Base-by-base conservation (phyloP, 257 asterid species). In the Cordia subcordata region DNA sequence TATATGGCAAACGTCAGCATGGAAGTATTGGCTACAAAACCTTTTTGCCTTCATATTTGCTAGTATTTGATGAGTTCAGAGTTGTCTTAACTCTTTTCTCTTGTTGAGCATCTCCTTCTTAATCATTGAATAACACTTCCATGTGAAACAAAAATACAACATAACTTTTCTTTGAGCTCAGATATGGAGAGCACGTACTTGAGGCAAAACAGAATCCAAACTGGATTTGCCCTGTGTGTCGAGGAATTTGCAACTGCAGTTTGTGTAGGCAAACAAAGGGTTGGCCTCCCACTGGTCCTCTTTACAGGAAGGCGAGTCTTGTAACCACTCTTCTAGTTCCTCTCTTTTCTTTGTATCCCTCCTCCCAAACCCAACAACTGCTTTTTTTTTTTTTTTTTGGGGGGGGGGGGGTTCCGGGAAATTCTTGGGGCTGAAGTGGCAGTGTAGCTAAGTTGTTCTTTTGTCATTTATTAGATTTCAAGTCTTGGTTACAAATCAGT, bases 201-300 rank as follows among this genome's bases (percentile, higher is more conserved):
- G 99, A 93, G 75, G 91, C 88, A 60, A 83, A 81, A 58, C 82
- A 72, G 73, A 86, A 93, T 63, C 94, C 88, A 8, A 42, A 86
- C 61, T 93, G 99, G 99, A 74, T 77, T 71, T 93, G 97, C 77
- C 96, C 97, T 0, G 86, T 69, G 61, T 93, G 97, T 70, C 99
- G 99, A 23, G 97, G 88, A 64, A 86, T 93, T 62, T 93, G 99
- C 79, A 93, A 93, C 85, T 93, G 99, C 76, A 93, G 99, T 75
- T 78, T 89, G 67, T 89, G 99, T 81, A 71, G 99, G 76, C 91
- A 85, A 68, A 91, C 95, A 21, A 93, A 93, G 79, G 97, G 99
- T 65, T 93, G 97, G 97, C 75, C 90, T 74, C 82, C 99, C 12
- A 93, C 99, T 13, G 99, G 97, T 47, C 0, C 67, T 18, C 82